Base-by-base conservation (phyloP, 176 grass and related monocot genomes). In the Carex scoparia region DNA sequence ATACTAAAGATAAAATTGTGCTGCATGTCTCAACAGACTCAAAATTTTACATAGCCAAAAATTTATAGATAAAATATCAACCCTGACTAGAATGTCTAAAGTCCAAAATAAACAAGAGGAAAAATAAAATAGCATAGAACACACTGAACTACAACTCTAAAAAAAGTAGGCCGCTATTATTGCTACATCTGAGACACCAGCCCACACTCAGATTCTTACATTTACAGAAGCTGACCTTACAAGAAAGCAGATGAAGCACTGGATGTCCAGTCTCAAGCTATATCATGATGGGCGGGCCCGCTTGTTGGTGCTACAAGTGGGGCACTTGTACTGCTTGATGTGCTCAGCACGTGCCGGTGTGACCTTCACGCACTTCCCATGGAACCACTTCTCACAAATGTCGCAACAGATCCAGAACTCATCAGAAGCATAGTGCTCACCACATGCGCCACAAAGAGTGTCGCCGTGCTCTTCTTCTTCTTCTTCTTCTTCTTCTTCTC, bases 331-430 rank as follows among this genome's bases (percentile, higher is more conserved):
- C 81, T 95, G 96, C 84, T 99, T 95, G 71, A 99, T 99, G 88
- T 94, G 91, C 88, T 99, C 93, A 4, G 96, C 96, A 91, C 87
- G 93, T 35, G 96, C 96, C 4, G 96, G 93, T 46, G 96, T 95
- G 78, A 99, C 91, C 85, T 94, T 99, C 83, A 99, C 96, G 2
- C 93, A 95, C 85, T 95, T 99, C 15, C 96, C 96, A 38, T 99
- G 96, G 82, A 94, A 99, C 96, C 96, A 99, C 56, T 92, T 94
- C 88, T 99, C 96, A 40, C 96, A 99, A 70, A 99, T 86, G 87
- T 99, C 96, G 13, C 96, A 99, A 79, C 96, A 93, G 38, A 99
- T 99, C 96, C 96, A 99, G 81, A 99, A 99, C 84, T 99, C 96
- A 18, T 99, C 91, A 15, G 91, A 79, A 18, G 88, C 96, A 69